Percentiles rank a stretch among this genome's conserved stretches.
Conservation (phyloP, 1,139 yeast species). For the Sugiyamaella sp. region DNA sequence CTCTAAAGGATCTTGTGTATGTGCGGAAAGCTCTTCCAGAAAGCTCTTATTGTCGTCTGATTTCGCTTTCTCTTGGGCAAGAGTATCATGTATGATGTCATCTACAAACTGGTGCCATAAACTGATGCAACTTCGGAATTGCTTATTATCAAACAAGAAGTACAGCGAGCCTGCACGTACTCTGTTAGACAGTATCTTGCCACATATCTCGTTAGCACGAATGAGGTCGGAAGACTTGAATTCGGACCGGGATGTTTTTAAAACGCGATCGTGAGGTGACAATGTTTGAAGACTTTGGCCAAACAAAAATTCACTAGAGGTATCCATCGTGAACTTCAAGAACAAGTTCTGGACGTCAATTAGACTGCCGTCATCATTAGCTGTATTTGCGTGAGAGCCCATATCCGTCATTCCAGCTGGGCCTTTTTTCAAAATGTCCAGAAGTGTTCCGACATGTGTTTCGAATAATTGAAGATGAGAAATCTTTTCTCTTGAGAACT, state of each 20-base stretch:
- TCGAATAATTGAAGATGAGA: slow-evolving; percentile 54
- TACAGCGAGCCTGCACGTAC: slow-evolving; percentile 24
- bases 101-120: slow-evolving; percentile 41
- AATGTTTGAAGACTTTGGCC: slow-evolving; percentile 51
- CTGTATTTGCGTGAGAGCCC: background rate
- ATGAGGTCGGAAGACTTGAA: slow-evolving; percentile 29
- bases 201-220: slow-evolving; percentile 41
- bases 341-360: slow-evolving; percentile 50
- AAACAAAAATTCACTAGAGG: slow-evolving; percentile 61
- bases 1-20: slow-evolving; percentile 52
- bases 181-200: slow-evolving; percentile 41
- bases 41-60: slow-evolving; percentile 35
- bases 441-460: slow-evolving; percentile 24
- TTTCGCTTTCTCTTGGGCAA: slow-evolving; percentile 24
- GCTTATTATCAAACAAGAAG: slow-evolving; percentile 21
- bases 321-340: slow-evolving; percentile 56
- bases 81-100: slow-evolving; percentile 38
- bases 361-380: background rate
- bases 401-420: background rate
- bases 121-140: slow-evolving; percentile 40
- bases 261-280: slow-evolving; percentile 2
- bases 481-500: slow-evolving; percentile 58
- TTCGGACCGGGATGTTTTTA: background rate
- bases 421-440: slow-evolving; percentile 6
- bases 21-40: slow-evolving; percentile 54